Conservation (phyloP, 495 filamentous ascomycete genomes). For the Penicillium fimorum region DNA sequence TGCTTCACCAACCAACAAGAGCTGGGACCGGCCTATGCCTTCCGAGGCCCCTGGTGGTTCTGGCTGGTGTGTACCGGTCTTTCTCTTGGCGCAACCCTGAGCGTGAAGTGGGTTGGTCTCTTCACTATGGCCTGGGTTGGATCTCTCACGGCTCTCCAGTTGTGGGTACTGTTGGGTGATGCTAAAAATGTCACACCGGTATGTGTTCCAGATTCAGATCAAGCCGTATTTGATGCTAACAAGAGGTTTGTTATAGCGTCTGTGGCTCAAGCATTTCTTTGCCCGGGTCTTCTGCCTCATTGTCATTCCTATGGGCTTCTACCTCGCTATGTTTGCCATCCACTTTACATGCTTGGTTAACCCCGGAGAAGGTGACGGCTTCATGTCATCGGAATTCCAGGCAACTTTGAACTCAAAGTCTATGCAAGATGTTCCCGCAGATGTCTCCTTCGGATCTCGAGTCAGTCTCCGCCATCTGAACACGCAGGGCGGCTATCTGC, state of each 20-base stretch:
- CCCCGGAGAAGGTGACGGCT: constrained; percentile 95
- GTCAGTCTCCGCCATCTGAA: constrained; percentile 88
- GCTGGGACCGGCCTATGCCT: constrained; percentile 81
- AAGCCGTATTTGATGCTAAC: constrained; percentile 11
- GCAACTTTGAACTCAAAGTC: constrained; percentile 92
- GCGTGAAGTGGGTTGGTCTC: constrained; percentile 97
- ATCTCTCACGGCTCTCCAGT: constrained; percentile 80
- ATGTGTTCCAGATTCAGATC: constrained; percentile 20
- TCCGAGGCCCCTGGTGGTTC: constrained; percentile 92
- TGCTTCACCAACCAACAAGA: constrained; percentile 98
- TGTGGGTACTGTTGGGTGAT: constrained; percentile 94
- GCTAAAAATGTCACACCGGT: constrained; percentile 75
- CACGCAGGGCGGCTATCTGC: constrained; percentile 95
- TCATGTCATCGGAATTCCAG: constrained; percentile 99
- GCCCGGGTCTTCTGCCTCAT: constrained; percentile 91
- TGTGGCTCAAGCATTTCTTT: constrained; percentile 94
- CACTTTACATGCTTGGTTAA: constrained; percentile 92
- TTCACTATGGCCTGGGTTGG: constrained; percentile 99
- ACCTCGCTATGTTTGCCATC: constrained; percentile 92
- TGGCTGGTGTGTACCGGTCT: constrained; percentile 89
- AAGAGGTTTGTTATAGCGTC: constrained; percentile 45
- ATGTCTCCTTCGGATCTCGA: constrained; percentile 85
- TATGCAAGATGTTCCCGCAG: constrained; percentile 92
- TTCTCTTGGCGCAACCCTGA: constrained; percentile 84
- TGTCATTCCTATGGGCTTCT: constrained; percentile 83